Conservation (phyloP, 441 rosid species). For the Arabidopsis hybrid region DNA sequence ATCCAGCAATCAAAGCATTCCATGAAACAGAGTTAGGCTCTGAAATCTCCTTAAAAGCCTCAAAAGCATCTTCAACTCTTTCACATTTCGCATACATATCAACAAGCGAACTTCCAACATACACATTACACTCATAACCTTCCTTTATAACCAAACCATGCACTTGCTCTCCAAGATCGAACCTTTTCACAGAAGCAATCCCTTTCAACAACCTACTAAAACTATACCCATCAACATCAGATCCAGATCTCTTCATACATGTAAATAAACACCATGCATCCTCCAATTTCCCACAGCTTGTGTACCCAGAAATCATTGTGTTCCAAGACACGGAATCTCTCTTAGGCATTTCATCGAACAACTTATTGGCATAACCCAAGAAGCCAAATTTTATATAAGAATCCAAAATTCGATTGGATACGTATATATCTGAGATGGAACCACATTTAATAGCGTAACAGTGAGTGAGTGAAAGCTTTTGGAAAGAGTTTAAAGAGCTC, state of each 20-base stretch:
- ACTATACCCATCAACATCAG: constrained; percentile 55
- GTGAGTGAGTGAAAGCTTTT: constrained; percentile 53
- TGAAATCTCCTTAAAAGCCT: constrained; percentile 56
- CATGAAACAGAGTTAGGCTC: constrained; percentile 67
- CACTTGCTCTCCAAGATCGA: constrained; percentile 62
- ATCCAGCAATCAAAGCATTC: constrained; percentile 80
- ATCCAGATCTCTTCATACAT: constrained; percentile 52
- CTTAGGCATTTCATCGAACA: constrained; percentile 69
- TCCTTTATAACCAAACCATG: constrained; percentile 63
- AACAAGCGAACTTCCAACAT: constrained; percentile 61
- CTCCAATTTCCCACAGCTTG: constrained; percentile 53
- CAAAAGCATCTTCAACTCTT: constrained; percentile 58
- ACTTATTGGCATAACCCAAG: constrained; percentile 46
- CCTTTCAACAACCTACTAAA: constrained; percentile 76
- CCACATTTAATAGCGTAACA: constrained; percentile 57
- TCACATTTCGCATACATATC: constrained; percentile 69
- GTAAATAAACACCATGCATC: constrained; percentile 51
- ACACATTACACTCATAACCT: constrained; percentile 54
- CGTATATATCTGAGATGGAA: constrained; percentile 50
- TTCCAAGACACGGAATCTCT: constrained; percentile 80
- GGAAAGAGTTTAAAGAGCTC: constrained; percentile 44
- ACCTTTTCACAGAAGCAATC: constrained; percentile 52
- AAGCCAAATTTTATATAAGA: constrained; percentile 46
- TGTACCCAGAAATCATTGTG: constrained; percentile 68
- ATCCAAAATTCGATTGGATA: constrained; percentile 57